A percentile compares a stretch with the other conserved stretches of the same genome.
These are phyloP conservation scores for Aspergillus nomiae DNA, from an alignment of 2,329 filamentous ascomycete species.

Conservation along the genomic window DNA sequence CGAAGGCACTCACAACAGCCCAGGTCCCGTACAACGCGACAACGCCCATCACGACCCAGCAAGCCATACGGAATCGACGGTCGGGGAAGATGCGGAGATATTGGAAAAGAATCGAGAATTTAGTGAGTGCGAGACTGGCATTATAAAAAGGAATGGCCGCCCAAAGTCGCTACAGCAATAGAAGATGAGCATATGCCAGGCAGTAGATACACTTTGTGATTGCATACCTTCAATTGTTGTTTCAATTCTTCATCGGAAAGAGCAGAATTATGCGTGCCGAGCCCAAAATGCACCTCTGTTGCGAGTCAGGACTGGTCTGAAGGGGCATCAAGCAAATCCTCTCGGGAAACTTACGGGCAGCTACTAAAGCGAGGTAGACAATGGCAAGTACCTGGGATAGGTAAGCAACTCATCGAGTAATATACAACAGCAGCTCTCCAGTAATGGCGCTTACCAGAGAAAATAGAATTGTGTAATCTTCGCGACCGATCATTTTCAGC, in stretches of 20 bases:
- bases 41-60: conserved; percentile 37
- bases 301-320: conserved; percentile 8
- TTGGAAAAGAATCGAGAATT: conserved; percentile 50
- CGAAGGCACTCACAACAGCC: conserved; percentile 41
- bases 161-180: conserved; percentile 28
- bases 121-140: conserved; percentile 39
- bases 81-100: conserved; percentile 49
- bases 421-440: not conserved
- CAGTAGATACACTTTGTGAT: not conserved
- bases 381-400: conserved; percentile 24
- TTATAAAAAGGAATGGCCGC: conserved; percentile 37
- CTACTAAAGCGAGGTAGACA: conserved; percentile 31
- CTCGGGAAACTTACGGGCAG: conserved; percentile 24
- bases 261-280: conserved; percentile 26
- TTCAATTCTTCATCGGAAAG: conserved; percentile 21
- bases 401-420: not conserved
- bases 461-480: conserved; percentile 34
- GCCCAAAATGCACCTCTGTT: conserved; percentile 30
- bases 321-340: not conserved
- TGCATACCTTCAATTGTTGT: conserved; percentile 30
- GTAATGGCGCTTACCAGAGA: conserved; percentile 24
- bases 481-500: conserved; percentile 36
- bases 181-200: not conserved
- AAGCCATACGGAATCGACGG: conserved; percentile 32
- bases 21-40: conserved; percentile 32